These are phyloP conservation scores for Dothideomycetidae sp. DNA, from an alignment of 2,329 filamentous ascomycete species.

Conservation along the genomic window DNA sequence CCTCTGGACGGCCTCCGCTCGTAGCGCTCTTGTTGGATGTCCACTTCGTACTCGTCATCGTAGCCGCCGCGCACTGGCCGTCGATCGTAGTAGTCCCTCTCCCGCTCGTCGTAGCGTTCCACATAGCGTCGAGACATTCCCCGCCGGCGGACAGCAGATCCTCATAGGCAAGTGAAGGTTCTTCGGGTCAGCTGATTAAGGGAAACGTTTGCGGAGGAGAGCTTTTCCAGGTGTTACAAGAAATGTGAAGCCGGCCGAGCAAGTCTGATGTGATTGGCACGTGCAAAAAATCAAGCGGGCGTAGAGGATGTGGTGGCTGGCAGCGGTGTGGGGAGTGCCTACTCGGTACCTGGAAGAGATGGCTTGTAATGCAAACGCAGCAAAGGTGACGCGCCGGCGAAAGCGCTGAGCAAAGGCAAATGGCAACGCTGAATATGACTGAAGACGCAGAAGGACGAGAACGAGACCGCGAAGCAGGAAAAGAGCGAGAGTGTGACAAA, in stretches of 20 bases:
- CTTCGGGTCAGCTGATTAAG: neutral
- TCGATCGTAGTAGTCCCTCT: constrained; percentile 33
- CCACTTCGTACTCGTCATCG: constrained; percentile 37
- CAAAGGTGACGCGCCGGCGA: no score
- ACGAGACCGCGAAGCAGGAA: no score
- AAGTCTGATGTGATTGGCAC: constrained; percentile 9
- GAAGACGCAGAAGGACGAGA: no score
- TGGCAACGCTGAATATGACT: no score
- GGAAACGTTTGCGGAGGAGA: neutral
- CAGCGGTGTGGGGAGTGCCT: no score
- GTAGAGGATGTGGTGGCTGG: no score
- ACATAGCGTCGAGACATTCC: constrained; percentile 32
- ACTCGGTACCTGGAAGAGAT: no score
- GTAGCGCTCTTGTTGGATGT: constrained; percentile 25
- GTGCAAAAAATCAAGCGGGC: constrained; percentile 9
- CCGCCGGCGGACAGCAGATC: neutral
- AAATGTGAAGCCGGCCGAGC: no score
- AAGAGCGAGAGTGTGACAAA: no score
- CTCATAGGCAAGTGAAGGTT: neutral
- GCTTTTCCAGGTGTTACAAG: neutral
- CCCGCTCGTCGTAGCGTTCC: constrained; percentile 33
- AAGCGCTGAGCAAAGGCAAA: no score
- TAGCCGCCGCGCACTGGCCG: constrained; percentile 32
- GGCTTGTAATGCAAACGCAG: no score
- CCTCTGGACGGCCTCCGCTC: constrained; percentile 18